Percentiles rank a stretch among this genome's conserved stretches.
Conservation (phyloP, 441 rosid species). For the Cnidoscolus chayamansa region DNA sequence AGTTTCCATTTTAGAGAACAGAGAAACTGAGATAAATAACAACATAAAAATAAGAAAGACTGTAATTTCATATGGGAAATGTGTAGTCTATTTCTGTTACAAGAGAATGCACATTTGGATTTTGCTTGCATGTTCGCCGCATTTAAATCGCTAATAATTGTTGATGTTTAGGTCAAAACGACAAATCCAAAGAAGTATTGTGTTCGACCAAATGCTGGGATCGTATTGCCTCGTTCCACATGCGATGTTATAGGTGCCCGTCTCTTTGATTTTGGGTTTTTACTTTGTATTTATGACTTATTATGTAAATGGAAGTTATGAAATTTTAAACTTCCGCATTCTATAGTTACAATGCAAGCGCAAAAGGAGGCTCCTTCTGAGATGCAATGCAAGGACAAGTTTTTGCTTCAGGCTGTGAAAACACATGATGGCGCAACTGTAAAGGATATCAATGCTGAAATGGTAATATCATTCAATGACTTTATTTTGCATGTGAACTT, state of each 20-base stretch:
- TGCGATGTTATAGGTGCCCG: conserved; percentile 57
- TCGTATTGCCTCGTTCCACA: conserved; percentile 62
- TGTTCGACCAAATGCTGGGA: conserved; percentile 74
- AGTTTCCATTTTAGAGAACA: not conserved
- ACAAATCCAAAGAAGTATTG: conserved; percentile 80
- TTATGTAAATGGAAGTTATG: not conserved
- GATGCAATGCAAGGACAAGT: conserved; percentile 77
- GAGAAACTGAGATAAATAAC: not conserved
- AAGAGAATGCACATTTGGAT: conserved; percentile 9
- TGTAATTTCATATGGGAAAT: not conserved
- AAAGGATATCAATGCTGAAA: conserved; percentile 63
- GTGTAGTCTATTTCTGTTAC: not conserved
- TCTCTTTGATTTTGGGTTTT: not conserved
- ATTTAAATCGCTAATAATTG: conserved; percentile 3
- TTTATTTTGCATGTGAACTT: not conserved
- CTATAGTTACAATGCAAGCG: conserved; percentile 77
- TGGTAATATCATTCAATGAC: conserved; percentile 34
- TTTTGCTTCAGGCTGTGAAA: conserved; percentile 69
- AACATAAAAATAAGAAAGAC: no score
- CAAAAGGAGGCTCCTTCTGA: conserved; percentile 74
- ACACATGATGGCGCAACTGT: conserved; percentile 39
- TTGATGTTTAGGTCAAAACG: conserved; percentile 61
- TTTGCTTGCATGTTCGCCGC: conserved; percentile 4
- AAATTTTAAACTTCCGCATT: not conserved
- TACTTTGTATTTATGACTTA: not conserved